Base-by-base conservation (phyloP, 805 yeast species). In the Nakazawaea holstii region DNA sequence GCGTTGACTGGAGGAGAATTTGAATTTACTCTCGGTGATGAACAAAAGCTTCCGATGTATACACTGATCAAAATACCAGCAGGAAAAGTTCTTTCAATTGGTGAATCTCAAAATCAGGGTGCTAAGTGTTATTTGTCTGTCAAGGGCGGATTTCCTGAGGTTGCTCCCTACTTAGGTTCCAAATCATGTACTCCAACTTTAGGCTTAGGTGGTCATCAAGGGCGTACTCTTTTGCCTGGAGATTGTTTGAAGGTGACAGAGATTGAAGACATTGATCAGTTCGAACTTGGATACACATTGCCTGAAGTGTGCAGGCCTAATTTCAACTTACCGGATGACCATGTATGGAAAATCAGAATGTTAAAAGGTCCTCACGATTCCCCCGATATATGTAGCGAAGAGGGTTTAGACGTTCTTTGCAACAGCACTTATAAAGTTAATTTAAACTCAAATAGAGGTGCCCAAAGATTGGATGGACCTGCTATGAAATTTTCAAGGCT, bases 301-400 rank as follows among this genome's bases (percentile, higher is more conserved):
- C 63, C 63, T 11, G 24, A 35, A 17, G 31, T 28, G 8, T 43
- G 55, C 9, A 48, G 52, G 20, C 61, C 61, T 9, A 43, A 50
- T 14, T 53, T 52, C 29, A 43, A 43, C 14, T 41, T 46, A 9
- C 36, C 44, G 8, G 53, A 49, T 3, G 50, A 55, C 24, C 39
- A 48, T 14, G 49, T 45, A 7, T 54, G 60, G 60, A 46, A 50
- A 24, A 46, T 61, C 11, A 47, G 65, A 40, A 49, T 55, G 52
- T 28, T 58, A 15, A 49, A 59, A 39, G 65, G 65, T 2, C 65
- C 65, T 11, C 65, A 61, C 45, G 64, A 59, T 39, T 57, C 65
- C 24, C 51, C 53, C 5, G 65, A 61, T 13, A 61, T 61, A 39
- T 49, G 55, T 1, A 53, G 59, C 15, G 56, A 57, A 17, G 54